These are phyloP conservation scores for Odontarrhena argentea DNA, from an alignment of 345 rosid genomes.

Conservation along the genomic window DNA sequence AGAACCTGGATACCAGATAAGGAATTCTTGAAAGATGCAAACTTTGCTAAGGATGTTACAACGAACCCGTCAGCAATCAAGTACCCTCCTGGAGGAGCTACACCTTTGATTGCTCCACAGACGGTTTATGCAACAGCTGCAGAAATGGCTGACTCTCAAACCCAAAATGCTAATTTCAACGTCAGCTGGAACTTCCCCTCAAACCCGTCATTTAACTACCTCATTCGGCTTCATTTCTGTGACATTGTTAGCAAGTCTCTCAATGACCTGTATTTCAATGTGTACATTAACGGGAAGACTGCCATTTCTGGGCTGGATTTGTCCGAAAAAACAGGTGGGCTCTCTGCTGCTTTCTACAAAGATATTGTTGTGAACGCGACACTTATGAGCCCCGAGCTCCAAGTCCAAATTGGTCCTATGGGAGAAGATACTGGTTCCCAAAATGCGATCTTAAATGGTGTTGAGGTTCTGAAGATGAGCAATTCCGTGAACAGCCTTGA, in stretches of 20 bases:
- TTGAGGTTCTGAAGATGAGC: constrained; percentile 79
- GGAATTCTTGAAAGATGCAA: constrained; percentile 50
- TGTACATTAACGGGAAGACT: constrained; percentile 61
- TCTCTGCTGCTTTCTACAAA: constrained; percentile 64
- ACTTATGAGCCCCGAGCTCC: constrained; percentile 48
- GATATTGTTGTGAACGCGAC: constrained; percentile 70
- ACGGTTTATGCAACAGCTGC: constrained; percentile 65
- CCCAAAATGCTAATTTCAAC: constrained; percentile 55
- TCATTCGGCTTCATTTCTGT: constrained; percentile 74
- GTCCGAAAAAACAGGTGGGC: constrained; percentile 48
- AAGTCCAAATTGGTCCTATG: constrained; percentile 65
- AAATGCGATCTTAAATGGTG: constrained; percentile 72
- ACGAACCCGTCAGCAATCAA: constrained; percentile 50
- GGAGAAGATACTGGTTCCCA: constrained; percentile 51
- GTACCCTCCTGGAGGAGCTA: constrained; percentile 49
- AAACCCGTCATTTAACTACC: constrained; percentile 55
- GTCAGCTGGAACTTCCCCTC: constrained; percentile 68
- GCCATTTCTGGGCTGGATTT: constrained; percentile 73
- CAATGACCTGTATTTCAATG: constrained; percentile 72
- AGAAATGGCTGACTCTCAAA: constrained; percentile 57
- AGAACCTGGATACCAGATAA: constrained; percentile 65
- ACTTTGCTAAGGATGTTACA: constrained; percentile 43
- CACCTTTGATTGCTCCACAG: constrained; percentile 70
- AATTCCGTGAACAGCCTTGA: constrained; percentile 70
- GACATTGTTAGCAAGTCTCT: constrained; percentile 75